phyloP scores from a whole-genome alignment of 495 filamentous ascomycete species.

The Immersiella caudata region DNA sequence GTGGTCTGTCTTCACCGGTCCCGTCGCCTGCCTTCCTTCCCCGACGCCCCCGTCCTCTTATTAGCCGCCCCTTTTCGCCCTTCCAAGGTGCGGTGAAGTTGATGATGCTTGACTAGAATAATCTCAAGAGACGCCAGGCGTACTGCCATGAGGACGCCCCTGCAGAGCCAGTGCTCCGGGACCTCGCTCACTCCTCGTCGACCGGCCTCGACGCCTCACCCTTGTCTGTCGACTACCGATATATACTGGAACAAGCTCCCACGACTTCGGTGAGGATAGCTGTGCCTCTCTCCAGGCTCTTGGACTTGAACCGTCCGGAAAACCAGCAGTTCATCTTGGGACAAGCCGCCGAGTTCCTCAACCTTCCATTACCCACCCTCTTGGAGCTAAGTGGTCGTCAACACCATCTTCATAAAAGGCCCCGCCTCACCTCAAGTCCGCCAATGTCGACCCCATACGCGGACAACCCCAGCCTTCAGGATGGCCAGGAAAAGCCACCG shows the following conservation, averaged over 20 bases:
- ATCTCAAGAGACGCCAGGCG: constrained; percentile 53
- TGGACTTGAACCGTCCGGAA: constrained; percentile 36
- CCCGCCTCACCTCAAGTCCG: constrained; percentile 39
- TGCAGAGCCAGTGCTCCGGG: constrained; percentile 44
- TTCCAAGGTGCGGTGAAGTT: constrained; percentile 46
- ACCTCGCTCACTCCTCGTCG: constrained; percentile 36
- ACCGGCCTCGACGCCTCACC: constrained; percentile 34
- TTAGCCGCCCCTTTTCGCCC: constrained; percentile 23
- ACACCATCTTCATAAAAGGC: constrained; percentile 38
- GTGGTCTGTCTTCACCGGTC: constrained; percentile 35
- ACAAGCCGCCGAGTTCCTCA: constrained; percentile 38
- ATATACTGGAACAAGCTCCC: constrained; percentile 45
- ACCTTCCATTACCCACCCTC: constrained; percentile 19
- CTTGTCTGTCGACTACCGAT: constrained; percentile 40
- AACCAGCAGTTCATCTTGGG: constrained; percentile 41
- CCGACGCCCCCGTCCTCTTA: constrained; percentile 27
- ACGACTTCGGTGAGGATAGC: constrained; percentile 32
- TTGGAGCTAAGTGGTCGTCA: constrained; percentile 26
- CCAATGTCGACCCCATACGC: constrained; percentile 33
- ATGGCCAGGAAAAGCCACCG: constrained; percentile 45
- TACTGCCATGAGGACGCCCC: constrained; percentile 46
- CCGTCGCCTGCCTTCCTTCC: constrained; percentile 20
- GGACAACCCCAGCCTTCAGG: constrained; percentile 20
- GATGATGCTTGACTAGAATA: constrained; percentile 53
- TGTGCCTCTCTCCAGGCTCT: constrained; percentile 32